A percentile compares a stretch with the other conserved stretches of the same genome.
These are phyloP conservation scores for Cicer bijugum DNA, from an alignment of 306 rosid genomes.

Conservation along the genomic window DNA sequence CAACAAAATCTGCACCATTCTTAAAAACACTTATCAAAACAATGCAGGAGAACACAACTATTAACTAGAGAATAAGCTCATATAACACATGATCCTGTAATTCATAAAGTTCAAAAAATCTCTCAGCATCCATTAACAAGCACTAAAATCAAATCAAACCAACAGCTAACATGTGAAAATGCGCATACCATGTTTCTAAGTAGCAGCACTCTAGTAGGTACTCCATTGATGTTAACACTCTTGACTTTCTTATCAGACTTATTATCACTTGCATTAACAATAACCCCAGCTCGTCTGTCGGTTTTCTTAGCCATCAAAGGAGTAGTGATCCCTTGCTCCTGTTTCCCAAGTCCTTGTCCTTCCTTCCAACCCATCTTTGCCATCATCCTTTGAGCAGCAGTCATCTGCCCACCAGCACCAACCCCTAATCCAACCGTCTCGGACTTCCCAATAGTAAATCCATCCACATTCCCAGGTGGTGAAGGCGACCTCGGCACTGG, in stretches of 20 bases:
- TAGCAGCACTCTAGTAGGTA: conserved; percentile 82
- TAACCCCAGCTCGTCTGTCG: conserved; percentile 91
- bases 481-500: conserved; percentile 73
- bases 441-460: conserved; percentile 87
- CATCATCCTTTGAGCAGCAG: conserved; percentile 99
- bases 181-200: conserved; percentile 92
- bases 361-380: conserved; percentile 99
- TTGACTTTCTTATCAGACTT: conserved; percentile 78
- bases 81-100: background rate
- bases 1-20: background rate
- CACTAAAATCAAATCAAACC: conserved; percentile 14
- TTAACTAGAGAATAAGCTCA: background rate
- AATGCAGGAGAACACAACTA: conserved; percentile 7
- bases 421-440: conserved; percentile 90
- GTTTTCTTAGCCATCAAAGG: conserved; percentile 98
- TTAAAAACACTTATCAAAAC: background rate
- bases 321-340: conserved; percentile 95
- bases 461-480: conserved; percentile 72
- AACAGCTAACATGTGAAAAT: conserved; percentile 7
- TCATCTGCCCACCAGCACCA: conserved; percentile 98
- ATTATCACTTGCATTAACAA: conserved; percentile 86
- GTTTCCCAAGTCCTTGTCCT: conserved; percentile 97
- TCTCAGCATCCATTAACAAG: background rate
- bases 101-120: conserved; percentile 20
- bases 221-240: conserved; percentile 76